A percentile compares a stretch with the other conserved stretches of the same genome.
These are phyloP conservation scores for Plasmodium blacklocki DNA, from an alignment of 169 alveolate genomes.

Conservation along the genomic window DNA sequence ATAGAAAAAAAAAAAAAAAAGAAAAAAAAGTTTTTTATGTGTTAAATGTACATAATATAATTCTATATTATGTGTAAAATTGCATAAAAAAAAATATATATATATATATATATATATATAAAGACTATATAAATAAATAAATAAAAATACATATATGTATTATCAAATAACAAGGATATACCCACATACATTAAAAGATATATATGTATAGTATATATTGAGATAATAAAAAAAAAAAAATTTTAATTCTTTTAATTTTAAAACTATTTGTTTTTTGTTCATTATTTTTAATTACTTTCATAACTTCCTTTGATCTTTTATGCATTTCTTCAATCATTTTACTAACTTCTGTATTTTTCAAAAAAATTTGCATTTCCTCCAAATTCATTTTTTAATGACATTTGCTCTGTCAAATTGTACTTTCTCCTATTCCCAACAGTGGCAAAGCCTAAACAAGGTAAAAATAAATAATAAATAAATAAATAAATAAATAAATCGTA, in stretches of 20 bases:
- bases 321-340: conserved; percentile 77
- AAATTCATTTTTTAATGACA: conserved; percentile 53
- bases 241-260: background rate
- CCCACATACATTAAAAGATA: background rate
- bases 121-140: no score
- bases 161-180: background rate
- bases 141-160: background rate
- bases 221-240: background rate
- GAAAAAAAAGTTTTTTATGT: no score
- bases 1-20: no score
- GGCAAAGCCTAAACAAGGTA: conserved; percentile 79
- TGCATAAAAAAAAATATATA: no score
- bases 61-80: no score
- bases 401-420: conserved; percentile 77
- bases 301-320: conserved; percentile 76
- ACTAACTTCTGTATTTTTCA: conserved; percentile 64
- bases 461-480: background rate
- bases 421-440: conserved; percentile 81
- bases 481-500: no score
- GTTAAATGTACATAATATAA: no score
- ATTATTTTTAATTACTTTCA: conserved; percentile 77
- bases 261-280: conserved; percentile 12
- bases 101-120: no score
- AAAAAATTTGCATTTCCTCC: conserved; percentile 40
- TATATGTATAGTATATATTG: background rate